Evolutionary conservation across 2,329 filamentous ascomycete genomes (phyloP), one percentile per base, ranked within the genome.

Genomic region (Cytospora schulzeri): DNA sequence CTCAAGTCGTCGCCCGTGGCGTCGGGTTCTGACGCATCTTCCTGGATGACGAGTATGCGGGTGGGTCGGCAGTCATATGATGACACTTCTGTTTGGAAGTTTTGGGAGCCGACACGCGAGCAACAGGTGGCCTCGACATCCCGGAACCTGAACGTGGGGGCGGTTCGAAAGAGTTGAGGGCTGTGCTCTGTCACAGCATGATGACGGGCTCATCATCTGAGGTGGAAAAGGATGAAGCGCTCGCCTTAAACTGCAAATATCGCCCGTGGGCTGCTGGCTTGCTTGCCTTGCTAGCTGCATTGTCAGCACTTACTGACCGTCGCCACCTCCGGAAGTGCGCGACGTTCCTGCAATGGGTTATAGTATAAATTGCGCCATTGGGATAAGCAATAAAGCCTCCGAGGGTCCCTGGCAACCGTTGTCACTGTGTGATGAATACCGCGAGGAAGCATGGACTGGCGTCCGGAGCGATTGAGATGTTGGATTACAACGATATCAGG

Each of bases 401-500:
- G 11, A 48, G 5, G 45, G 33, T 35, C 22, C 8, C n/a, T 48
- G n/a, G 45, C 45, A 56, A n/a, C 59, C n/a, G n/a, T 48, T n/a
- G 60, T 50, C 11, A 35, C 52, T 5, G 26, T 24, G 14, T 22
- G 11, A 50, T 33, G 19, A 15, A 11, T 1, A 7, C 6, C 45
- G 67, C 59, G 62, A 73, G 64, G 62, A 68, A 4, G 33, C 31
- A 41, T 58, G 17, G 62, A 26, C 22, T 24, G 22, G 19, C 59
- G 48, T 33, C 51, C 19, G 45, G 56, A n/a, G 8, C 6, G 4
- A 35, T 22, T n/a, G 31, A 48, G 5, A n/a, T 28, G 12, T 60
- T 53, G 59, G 56, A 45, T 24, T 53, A 52, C 11, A 29, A n/a
- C 56, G 58, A 55, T 51, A 52, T 60, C 53, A 45, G 59, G 57